Conservation (phyloP, 331 rosid species). For the Erythrophleum ivorense region DNA sequence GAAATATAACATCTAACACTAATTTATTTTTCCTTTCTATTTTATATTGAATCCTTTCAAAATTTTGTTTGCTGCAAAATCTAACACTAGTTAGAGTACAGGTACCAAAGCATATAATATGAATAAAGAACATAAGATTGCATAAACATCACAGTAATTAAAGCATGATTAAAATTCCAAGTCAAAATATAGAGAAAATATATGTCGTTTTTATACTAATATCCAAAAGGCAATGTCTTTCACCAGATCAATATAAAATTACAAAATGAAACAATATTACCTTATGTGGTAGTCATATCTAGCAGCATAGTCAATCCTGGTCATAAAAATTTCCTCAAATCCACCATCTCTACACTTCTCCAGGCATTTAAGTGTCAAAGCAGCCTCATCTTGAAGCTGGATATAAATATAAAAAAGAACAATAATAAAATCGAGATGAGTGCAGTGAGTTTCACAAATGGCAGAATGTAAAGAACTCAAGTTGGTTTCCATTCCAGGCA, state of each 20-base stretch:
- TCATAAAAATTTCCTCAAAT: slow-evolving; percentile 90
- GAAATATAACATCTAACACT: not conserved
- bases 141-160: not conserved
- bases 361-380: slow-evolving; percentile 69
- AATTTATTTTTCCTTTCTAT: not conserved
- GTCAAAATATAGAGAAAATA: slow-evolving; percentile 18
- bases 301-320: slow-evolving; percentile 75
- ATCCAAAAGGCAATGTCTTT: slow-evolving; percentile 28
- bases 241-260: slow-evolving; percentile 3
- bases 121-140: not conserved
- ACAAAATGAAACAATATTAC: slow-evolving; percentile 47
- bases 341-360: slow-evolving; percentile 80
- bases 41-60: not conserved
- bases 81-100: not conserved
- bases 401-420: slow-evolving; percentile 26
- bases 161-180: slow-evolving; percentile 8
- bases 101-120: not conserved
- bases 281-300: slow-evolving; percentile 86
- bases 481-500: slow-evolving; percentile 15
- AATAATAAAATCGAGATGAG: slow-evolving; percentile 20
- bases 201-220: slow-evolving; percentile 8
- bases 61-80: not conserved
- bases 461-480: slow-evolving; percentile 20
- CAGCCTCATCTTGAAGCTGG: slow-evolving; percentile 88
- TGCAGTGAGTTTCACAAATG: not conserved